Base-by-base conservation (phyloP, 768 basidiomycete genomes). In the Favolaschia claudopus region DNA sequence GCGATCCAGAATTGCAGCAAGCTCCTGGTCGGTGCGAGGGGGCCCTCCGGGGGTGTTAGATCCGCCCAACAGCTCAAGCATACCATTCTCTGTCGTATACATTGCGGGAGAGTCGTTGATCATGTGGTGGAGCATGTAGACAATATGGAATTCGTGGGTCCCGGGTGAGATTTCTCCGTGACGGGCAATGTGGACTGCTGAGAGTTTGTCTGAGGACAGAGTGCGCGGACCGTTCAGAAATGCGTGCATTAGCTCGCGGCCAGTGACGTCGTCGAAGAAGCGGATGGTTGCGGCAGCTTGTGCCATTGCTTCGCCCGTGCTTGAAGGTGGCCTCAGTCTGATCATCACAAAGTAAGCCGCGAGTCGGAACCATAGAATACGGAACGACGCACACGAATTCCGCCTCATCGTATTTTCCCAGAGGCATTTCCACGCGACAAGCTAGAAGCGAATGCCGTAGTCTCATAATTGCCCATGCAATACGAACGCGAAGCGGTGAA, bases 401-500 rank as follows among this genome's bases (percentile, higher is more conserved):
- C 32, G 82, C 77, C 52, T 82, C 77, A 24, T 75, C 70, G 54
- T 82, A 79, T 40, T 69, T 70, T 8, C 55, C 55, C 2, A 47
- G 48, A 38, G 72, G 65, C 77, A 80, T 78, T 17, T 69, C 65
- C 38, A 82, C 76, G 4, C 62, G 58, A 6, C 80, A 75, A 2
- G 76, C 78, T 19, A 88, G 75, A 5, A 86, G 70, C 1, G 84
- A 79, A 59, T 87, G 85, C 0, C 80, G 77, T 9, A 77, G 62
- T 19, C 83, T 75, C 25, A 85, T 67, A 31, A 83, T 78, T 3
- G 84, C 80, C 85, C 85, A 87, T 2, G 76, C 77, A 13, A 74
- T 55, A 17, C 66, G 70, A 17, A 86, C 72, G 12, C 85, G 76
- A 1, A 67, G 62, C 8, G 73, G 72, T 1, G 59, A 65, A 27